A percentile compares a stretch with the other conserved stretches of the same genome.
Evolutionary conservation across 1,284 basidiomycete genomes (phyloP).

Genomic region (Erythrobasidium hasegawianum): DNA sequence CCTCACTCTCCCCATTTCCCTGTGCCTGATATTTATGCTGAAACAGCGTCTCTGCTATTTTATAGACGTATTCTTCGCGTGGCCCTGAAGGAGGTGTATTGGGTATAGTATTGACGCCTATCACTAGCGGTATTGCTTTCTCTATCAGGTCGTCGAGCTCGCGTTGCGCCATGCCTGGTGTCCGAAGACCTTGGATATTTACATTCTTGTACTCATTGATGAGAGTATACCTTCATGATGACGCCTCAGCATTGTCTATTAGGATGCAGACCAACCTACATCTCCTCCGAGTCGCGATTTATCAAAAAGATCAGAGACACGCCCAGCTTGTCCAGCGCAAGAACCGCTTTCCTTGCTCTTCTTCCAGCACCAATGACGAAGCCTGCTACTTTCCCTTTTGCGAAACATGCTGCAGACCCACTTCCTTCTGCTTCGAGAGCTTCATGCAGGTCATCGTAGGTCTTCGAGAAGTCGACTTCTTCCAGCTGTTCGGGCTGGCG

Average conservation of each 20-base stretch:
- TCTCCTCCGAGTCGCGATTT: conserved; percentile 10
- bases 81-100: conserved; percentile 11
- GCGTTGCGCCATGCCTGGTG: conserved; percentile 18
- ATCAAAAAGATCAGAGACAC: conserved; percentile 20
- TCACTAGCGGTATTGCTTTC: conserved; percentile 1
- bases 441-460: background rate
- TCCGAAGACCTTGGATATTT: conserved; percentile 11
- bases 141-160: conserved; percentile 20
- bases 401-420: conserved; percentile 3
- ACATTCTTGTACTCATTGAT: conserved; percentile 14
- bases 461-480: background rate
- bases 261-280: background rate
- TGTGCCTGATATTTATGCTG: background rate
- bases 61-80: conserved; percentile 22
- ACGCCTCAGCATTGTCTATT: background rate
- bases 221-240: conserved; percentile 7
- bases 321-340: conserved; percentile 7
- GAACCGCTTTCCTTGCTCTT: conserved; percentile 2
- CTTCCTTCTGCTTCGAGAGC: background rate
- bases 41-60: conserved; percentile 8
- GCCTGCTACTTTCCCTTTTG: conserved; percentile 13
- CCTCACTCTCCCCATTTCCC: background rate
- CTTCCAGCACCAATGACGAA: conserved; percentile 18
- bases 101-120: conserved; percentile 15
- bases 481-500: background rate